phyloP scores from a whole-genome alignment of 148 eudicot species.

The Silene uniflora region DNA sequence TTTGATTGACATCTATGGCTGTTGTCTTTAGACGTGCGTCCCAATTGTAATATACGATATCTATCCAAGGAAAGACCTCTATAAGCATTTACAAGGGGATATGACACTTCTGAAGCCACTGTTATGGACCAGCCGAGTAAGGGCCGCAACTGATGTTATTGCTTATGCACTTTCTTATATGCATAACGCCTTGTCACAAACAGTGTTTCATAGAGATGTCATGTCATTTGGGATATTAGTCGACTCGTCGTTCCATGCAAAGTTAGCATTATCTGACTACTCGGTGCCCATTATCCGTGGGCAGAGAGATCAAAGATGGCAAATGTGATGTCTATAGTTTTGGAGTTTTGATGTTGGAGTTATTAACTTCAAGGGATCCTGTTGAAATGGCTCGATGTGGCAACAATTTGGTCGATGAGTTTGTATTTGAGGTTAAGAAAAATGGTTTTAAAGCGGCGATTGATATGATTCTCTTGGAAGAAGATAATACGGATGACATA shows the following conservation, averaged over 20 bases:
- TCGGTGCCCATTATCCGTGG: slow-evolving; percentile 16
- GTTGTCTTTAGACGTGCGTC: slow-evolving; percentile 29
- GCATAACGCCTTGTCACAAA: slow-evolving; percentile 29
- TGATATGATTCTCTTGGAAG: too few species aligned
- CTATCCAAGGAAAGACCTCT: slow-evolving; percentile 19
- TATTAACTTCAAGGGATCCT: too few species aligned
- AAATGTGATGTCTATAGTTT: too few species aligned
- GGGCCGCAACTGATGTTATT: slow-evolving; percentile 20
- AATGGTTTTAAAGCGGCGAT: too few species aligned
- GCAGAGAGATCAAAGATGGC: slow-evolving; percentile 16
- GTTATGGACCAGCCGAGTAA: slow-evolving; percentile 23
- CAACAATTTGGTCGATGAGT: too few species aligned
- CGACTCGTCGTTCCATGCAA: slow-evolving; percentile 18
- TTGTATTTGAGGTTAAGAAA: too few species aligned
- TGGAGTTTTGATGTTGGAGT: too few species aligned
- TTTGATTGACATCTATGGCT: slow-evolving; percentile 29
- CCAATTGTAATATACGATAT: slow-evolving; percentile 24
- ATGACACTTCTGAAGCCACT: neutral
- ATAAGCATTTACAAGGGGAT: slow-evolving; percentile 19
- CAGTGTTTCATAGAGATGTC: slow-evolving; percentile 32
- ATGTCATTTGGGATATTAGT: slow-evolving; percentile 26
- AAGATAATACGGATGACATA: too few species aligned
- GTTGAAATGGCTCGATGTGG: too few species aligned
- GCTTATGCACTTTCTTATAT: slow-evolving; percentile 34
- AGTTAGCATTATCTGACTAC: slow-evolving; percentile 14